phyloP scores from a whole-genome alignment of 805 yeast genomes.

The Jamesozyma lodderae region DNA sequence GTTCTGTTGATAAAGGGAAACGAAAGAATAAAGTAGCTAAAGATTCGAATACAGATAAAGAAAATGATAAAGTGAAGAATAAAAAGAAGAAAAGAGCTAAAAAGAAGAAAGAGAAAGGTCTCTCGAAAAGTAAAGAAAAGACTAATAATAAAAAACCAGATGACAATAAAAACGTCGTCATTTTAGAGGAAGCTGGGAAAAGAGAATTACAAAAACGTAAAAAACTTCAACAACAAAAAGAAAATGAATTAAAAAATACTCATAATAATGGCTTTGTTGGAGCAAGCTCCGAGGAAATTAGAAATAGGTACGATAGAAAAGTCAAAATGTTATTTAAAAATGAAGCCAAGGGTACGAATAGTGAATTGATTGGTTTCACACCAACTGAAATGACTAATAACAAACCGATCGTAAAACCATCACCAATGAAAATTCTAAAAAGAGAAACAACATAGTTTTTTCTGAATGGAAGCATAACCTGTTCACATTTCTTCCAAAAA shows the following conservation, averaged over 20 bases:
- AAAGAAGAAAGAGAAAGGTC: slow-evolving; percentile 8
- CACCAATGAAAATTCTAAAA: slow-evolving; percentile 4
- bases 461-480: too few species aligned
- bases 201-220: slow-evolving; percentile 24
- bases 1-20: slow-evolving; percentile 17
- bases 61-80: slow-evolving; percentile 10
- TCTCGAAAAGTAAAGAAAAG: slow-evolving; percentile 5
- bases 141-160: not conserved
- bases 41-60: slow-evolving; percentile 2
- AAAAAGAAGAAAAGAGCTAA: slow-evolving; percentile 11
- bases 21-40: slow-evolving; percentile 11
- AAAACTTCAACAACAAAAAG: slow-evolving; percentile 14
- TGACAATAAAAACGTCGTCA: slow-evolving; percentile 15
- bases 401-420: not conserved
- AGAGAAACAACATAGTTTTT: slow-evolving; percentile 1
- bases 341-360: not conserved
- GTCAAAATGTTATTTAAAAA: not conserved
- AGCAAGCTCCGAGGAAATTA: not conserved
- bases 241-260: slow-evolving; percentile 3
- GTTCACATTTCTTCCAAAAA: too few species aligned
- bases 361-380: not conserved
- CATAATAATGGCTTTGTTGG: not conserved
- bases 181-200: slow-evolving; percentile 27
- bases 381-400: not conserved
- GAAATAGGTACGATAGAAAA: not conserved